Conservation (phyloP, 2,329 filamentous ascomycete genomes). For the Dactylonectria estremocensis region DNA sequence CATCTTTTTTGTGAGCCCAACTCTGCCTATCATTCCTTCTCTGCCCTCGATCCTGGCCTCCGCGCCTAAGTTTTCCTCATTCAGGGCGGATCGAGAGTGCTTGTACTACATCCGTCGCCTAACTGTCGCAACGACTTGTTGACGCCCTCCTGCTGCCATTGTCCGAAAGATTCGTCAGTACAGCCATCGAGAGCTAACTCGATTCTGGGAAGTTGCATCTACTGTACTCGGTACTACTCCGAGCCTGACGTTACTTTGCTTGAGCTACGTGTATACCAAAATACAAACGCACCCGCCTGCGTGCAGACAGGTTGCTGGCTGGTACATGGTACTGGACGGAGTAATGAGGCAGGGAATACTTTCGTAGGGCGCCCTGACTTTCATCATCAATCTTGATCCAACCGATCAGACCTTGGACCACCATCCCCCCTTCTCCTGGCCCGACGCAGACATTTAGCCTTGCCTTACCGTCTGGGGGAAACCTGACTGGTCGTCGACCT, state of each 20-base stretch:
- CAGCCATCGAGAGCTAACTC: slow-evolving; percentile 4
- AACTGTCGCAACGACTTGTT: slow-evolving; percentile 7
- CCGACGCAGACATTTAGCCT: slow-evolving; percentile 37
- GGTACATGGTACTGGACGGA: neutral
- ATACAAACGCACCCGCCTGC: too few relatives aligned
- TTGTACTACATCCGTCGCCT: slow-evolving; percentile 3
- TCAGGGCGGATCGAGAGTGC: slow-evolving; percentile 6
- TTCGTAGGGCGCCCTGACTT: neutral
- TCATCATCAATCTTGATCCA: slow-evolving; percentile 23
- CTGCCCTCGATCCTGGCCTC: neutral
- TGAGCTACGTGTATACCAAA: neutral
- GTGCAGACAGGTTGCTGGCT: neutral
- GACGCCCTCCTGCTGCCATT: neutral
- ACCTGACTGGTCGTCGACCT: slow-evolving; percentile 41
- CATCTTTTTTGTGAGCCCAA: neutral
- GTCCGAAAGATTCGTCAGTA: slow-evolving; percentile 4
- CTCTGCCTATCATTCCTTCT: neutral
- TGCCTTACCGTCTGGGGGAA: slow-evolving; percentile 44
- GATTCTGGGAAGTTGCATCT: neutral
- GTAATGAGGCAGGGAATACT: slow-evolving; percentile 5
- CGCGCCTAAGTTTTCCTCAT: neutral
- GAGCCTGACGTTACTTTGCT: neutral
- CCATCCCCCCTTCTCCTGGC: slow-evolving; percentile 15
- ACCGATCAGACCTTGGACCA: slow-evolving; percentile 20
- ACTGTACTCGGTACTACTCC: neutral